Percentiles rank a stretch among this genome's conserved stretches.
Conservation (phyloP, 768 basidiomycete genomes). For the Tubosaeta sp. region DNA sequence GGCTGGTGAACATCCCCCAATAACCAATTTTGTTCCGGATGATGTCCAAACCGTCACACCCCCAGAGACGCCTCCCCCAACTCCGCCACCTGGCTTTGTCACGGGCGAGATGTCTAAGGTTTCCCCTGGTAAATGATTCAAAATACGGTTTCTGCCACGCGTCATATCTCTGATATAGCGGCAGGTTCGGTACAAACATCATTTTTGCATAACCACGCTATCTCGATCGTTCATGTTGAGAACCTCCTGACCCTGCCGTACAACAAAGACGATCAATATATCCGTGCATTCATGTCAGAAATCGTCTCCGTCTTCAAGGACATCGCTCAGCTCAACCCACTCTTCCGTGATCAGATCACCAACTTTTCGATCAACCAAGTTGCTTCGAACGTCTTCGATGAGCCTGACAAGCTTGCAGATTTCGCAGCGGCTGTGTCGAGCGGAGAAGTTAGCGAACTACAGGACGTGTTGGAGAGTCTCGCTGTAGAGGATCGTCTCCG, state of each 20-base stretch:
- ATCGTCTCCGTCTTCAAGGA: constrained; percentile 98
- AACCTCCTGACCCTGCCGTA: constrained; percentile 80
- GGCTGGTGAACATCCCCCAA: constrained; percentile 41
- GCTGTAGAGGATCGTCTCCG: constrained; percentile 84
- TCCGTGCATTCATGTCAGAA: constrained; percentile 94
- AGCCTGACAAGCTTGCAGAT: constrained; percentile 95
- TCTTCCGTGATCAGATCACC: constrained; percentile 98
- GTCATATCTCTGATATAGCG: constrained; percentile 1
- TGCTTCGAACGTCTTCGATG: constrained; percentile 91
- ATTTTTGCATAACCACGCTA: constrained; percentile 73
- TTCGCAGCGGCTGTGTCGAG: constrained; percentile 95
- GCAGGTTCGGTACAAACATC: constrained; percentile 72
- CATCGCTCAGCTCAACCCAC: constrained; percentile 92
- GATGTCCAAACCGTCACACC: constrained; percentile 42
- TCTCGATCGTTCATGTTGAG: constrained; percentile 86
- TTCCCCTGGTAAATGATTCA: constrained; percentile 16
- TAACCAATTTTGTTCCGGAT: constrained; percentile 35
- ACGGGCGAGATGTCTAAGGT: constrained; percentile 23
- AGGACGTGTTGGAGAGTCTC: constrained; percentile 87
- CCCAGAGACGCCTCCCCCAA: constrained; percentile 35
- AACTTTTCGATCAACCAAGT: constrained; percentile 93
- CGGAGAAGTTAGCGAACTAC: constrained; percentile 88
- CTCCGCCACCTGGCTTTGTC: constrained; percentile 23
- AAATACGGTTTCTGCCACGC: too few species aligned
- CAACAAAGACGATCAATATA: constrained; percentile 91